Evolutionary conservation across 371 early-diverging fungal species (phyloP).

Genomic region (Mortierella sp.): DNA sequence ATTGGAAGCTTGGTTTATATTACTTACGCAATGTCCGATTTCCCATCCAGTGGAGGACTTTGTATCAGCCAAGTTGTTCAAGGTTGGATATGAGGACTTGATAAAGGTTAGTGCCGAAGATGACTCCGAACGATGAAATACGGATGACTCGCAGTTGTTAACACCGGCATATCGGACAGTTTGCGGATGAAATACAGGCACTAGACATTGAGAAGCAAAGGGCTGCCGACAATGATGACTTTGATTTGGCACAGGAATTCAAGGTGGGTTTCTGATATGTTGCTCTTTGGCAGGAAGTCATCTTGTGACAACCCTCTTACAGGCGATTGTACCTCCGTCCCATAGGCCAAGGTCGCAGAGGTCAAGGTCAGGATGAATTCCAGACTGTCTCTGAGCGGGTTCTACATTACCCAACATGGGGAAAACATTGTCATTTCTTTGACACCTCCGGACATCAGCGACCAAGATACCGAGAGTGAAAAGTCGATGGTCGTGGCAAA

Average conservation of each 20-base stretch:
- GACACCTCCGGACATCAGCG: neutral
- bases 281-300: no score
- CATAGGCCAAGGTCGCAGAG: constrained; percentile 27
- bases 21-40: no score
- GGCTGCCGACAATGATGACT: constrained; percentile 77
- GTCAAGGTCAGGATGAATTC: constrained; percentile 32
- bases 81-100: constrained; percentile 54
- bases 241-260: constrained; percentile 77
- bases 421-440: constrained; percentile 14
- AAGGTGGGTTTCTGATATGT: no score
- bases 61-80: constrained; percentile 65
- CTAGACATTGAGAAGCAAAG: constrained; percentile 67
- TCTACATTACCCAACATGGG: constrained; percentile 10
- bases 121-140: no score
- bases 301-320: no score
- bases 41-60: constrained; percentile 70
- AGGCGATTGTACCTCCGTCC: neutral
- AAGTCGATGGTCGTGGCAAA: constrained; percentile 3
- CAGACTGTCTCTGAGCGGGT: constrained; percentile 15
- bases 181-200: constrained; percentile 69
- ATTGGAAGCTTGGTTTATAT: no score
- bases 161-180: no score
- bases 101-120: constrained; percentile 30
- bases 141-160: no score
- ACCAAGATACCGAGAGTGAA: neutral